Base-by-base conservation (phyloP, 192 early-diverging fungal species). In the Linnemannia hyalina region DNA sequence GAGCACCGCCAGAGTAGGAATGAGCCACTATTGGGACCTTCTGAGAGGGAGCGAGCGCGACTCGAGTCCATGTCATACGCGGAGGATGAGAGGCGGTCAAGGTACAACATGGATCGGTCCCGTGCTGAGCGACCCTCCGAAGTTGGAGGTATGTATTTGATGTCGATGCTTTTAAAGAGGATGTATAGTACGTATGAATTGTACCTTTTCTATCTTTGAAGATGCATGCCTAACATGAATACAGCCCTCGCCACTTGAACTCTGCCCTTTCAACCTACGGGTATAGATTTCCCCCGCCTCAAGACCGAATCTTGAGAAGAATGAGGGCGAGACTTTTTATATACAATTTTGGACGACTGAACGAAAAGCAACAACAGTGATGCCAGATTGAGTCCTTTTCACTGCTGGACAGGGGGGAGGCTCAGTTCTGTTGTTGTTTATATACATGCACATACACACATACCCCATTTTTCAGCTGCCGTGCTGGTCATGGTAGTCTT, bases 61-160 rank as follows among this genome's bases (percentile, higher is more conserved):
- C 41, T 15, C 36, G 77, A 78, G 10, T n/a, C 63, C 1, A 52
- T n/a, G 15, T 38, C 44, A 11, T 78, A 68, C 6, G 73, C 63
- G 9, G 80, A 81, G 44, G 80, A 81, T 22, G 73, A 81, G 36
- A 36, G 75, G 23, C 23, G 22, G 41, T 71, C 70, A 15, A 38
- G 70, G 40, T 71, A 71, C 22, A 38, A 36, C 22, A 38, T 71
- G 70, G 70, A 71, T 13, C 70, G 35, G 26, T 71, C 70, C 8
- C 70, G 70, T n/a, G 36, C 73, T 23, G 80, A 81, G 8, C 60
- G 73, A 55, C 54, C 80, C 3, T 74, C 79, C 23, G 80, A 81
- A 52, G 70, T 81, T 65, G 80, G 74, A 81, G 80, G 80, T 81
- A 81, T 52, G 60, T 68, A 38, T 26, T 29, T 4, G 11, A 9